Evolutionary conservation across 306 rosid genomes (phyloP), one percentile per base, ranked within the genome.

Genomic region (Medicago lupulina): DNA sequence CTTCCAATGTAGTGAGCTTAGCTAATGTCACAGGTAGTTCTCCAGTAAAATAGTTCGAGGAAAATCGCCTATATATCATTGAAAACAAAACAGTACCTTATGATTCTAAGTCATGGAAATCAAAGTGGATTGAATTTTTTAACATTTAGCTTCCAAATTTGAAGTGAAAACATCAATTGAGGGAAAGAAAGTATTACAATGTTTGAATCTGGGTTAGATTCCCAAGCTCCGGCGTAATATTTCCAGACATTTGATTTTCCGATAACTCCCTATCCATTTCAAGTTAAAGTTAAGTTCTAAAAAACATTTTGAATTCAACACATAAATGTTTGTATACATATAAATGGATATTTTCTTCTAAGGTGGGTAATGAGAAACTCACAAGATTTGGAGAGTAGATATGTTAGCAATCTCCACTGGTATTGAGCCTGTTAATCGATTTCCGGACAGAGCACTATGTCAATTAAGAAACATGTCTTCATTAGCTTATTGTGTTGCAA

Each of bases 31-130:
- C 2, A 8, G 97, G 97, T 55, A 92, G 64, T 49, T 80, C 87
- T 74, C 96, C 97, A 8, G 73, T 80, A 70, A 92, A 85, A 36
- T 89, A 83, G 81, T 92, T 92, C 18, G 97, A 89, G 67, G 79
- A 19, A 43, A 92, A 50, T 49, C 70, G 14, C 67, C 97, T 92
- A 76, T 46, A 46, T 18, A 80, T 68, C 17, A 39, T 49, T 51
- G 16, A n/a, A 39, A 60, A 16, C 11, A 49, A 64, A 64, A 49
- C 18, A 10, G 38, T 58, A 44, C 46, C 16, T 65, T 50, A 47
- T 64, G 44, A 34, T 59, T 40, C 36, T 43, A 67, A 60, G 55
- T n/a, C 28, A 50, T 15, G 36, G 31, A 47, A 77, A 9, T 31
- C 31, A 62, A 17, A 71, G 10, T 38, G 40, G 54, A 25, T 28